Conservation (phyloP, 1,284 basidiomycete genomes). For the Melampsora larici-populina region DNA sequence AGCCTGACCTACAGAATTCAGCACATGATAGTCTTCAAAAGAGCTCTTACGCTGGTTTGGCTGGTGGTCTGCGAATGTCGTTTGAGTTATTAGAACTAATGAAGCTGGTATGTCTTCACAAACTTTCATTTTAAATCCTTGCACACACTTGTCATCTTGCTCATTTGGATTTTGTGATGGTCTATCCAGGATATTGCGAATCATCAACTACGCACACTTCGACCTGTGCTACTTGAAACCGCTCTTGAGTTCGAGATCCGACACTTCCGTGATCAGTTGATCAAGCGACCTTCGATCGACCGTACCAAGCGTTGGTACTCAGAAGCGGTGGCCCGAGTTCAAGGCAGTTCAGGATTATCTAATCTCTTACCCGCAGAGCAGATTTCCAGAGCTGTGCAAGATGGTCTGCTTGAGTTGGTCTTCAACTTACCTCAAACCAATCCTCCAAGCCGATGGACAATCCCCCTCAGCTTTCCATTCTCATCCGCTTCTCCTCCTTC, state of each 20-base stretch:
- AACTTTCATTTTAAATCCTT: slow-evolving; percentile 10
- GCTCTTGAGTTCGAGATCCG: slow-evolving; percentile 76
- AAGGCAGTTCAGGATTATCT: not conserved
- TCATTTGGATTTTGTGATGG: slow-evolving; percentile 29
- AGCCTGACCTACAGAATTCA: slow-evolving; percentile 56
- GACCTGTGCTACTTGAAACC: slow-evolving; percentile 75
- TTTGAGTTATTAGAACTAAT: slow-evolving; percentile 89
- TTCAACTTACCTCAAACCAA: slow-evolving; percentile 58
- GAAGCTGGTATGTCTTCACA: slow-evolving; percentile 70
- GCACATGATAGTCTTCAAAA: slow-evolving; percentile 57
- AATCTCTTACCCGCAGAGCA: slow-evolving; percentile 47
- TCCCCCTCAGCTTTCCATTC: slow-evolving; percentile 50
- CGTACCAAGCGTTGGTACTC: slow-evolving; percentile 37
- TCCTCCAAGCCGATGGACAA: slow-evolving; percentile 51
- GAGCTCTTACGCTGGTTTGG: slow-evolving; percentile 61
- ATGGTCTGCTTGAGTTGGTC: slow-evolving; percentile 68
- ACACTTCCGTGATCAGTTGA: slow-evolving; percentile 66
- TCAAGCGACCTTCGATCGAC: slow-evolving; percentile 53
- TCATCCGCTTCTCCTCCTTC: slow-evolving; percentile 35
- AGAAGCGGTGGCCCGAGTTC: slow-evolving; percentile 3
- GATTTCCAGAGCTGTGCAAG: slow-evolving; percentile 60
- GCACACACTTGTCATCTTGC: slow-evolving; percentile 2
- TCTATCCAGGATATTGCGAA: slow-evolving; percentile 79
- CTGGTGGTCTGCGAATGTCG: slow-evolving; percentile 73
- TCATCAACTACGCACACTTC: slow-evolving; percentile 82